A percentile compares a stretch with the other conserved stretches of the same genome.
Conservation (phyloP, 140 eudicot species). For the Anethum foeniculum region DNA sequence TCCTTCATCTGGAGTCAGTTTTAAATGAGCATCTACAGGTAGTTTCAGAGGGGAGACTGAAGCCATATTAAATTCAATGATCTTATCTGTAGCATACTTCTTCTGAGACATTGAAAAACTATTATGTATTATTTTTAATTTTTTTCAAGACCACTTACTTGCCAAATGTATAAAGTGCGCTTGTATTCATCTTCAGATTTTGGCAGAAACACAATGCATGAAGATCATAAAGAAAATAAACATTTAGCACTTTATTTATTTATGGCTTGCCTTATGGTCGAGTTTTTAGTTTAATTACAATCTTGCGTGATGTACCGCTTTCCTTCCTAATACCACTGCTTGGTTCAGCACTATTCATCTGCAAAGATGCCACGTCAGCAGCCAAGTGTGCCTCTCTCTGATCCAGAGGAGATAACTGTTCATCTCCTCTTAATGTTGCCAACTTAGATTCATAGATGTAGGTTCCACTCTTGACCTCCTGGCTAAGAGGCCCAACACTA, state of each 20-base stretch:
- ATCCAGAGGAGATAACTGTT: slow-evolving; percentile 7
- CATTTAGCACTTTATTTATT: neutral
- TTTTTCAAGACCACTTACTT: neutral
- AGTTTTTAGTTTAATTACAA: slow-evolving; percentile 62
- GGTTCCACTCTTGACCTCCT: slow-evolving; percentile 4
- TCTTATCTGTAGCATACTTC: too few species aligned
- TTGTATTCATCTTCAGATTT: neutral
- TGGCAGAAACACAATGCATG: neutral
- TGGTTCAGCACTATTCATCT: slow-evolving; percentile 23
- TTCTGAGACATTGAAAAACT: too few species aligned
- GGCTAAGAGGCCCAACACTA: neutral
- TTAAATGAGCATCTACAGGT: too few species aligned
- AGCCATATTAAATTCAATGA: too few species aligned
- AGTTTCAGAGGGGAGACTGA: too few species aligned
- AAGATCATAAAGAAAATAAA: neutral
- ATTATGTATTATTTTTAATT: neutral
- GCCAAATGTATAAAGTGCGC: neutral
- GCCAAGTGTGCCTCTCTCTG: slow-evolving; percentile 10
- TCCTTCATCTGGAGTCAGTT: too few species aligned
- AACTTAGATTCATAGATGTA: neutral
- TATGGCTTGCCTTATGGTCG: slow-evolving; percentile 38
- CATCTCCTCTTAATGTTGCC: slow-evolving; percentile 9
- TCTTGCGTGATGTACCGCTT: slow-evolving; percentile 45
- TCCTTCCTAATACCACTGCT: slow-evolving; percentile 21
- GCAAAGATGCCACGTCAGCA: slow-evolving; percentile 15